Conservation (phyloP, 2,329 filamentous ascomycete genomes). For the Boeremia lycopersici region DNA sequence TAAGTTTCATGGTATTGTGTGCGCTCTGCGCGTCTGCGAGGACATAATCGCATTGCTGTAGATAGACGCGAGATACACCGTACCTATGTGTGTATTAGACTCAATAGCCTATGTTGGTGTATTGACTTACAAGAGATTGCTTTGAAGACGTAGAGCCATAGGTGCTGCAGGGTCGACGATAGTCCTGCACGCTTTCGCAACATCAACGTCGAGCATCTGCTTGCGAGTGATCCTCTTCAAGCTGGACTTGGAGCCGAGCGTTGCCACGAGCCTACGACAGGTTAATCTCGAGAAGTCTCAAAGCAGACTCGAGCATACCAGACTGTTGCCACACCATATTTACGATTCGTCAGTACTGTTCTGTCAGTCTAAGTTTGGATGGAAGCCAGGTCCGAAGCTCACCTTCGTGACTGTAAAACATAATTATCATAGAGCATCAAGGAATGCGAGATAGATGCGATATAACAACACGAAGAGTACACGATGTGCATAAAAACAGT, state of each 20-base stretch:
- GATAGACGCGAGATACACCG: slow-evolving; percentile 83
- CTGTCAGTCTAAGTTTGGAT: slow-evolving; percentile 23
- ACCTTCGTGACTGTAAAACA: slow-evolving; percentile 99
- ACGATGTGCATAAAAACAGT: too few relatives aligned
- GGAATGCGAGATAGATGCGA: slow-evolving; percentile 1
- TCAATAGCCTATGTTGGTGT: not conserved
- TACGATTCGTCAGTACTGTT: slow-evolving; percentile 77
- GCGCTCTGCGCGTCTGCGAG: slow-evolving; percentile 79
- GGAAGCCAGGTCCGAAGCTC: slow-evolving; percentile 41
- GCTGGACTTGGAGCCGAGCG: slow-evolving; percentile 74
- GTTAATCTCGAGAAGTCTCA: slow-evolving; percentile 24
- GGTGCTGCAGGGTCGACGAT: slow-evolving; percentile 85
- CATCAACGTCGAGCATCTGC: slow-evolving; percentile 85
- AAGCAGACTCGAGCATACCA: slow-evolving; percentile 65
- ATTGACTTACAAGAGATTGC: slow-evolving; percentile 73
- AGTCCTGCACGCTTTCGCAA: slow-evolving; percentile 84
- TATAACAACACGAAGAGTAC: slow-evolving; percentile 6
- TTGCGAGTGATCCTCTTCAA: slow-evolving; percentile 80
- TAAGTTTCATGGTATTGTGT: slow-evolving; percentile 72
- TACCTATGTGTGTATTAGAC: slow-evolving; percentile 37
- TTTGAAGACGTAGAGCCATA: slow-evolving; percentile 87
- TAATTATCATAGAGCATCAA: slow-evolving; percentile 49
- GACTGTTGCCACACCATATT: slow-evolving; percentile 92
- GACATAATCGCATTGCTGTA: slow-evolving; percentile 86
- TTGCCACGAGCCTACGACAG: slow-evolving; percentile 80